A percentile compares a stretch with the other conserved stretches of the same genome.
Conservation (phyloP, 2,329 filamentous ascomycete genomes). For the Hypoxylon sp. region DNA sequence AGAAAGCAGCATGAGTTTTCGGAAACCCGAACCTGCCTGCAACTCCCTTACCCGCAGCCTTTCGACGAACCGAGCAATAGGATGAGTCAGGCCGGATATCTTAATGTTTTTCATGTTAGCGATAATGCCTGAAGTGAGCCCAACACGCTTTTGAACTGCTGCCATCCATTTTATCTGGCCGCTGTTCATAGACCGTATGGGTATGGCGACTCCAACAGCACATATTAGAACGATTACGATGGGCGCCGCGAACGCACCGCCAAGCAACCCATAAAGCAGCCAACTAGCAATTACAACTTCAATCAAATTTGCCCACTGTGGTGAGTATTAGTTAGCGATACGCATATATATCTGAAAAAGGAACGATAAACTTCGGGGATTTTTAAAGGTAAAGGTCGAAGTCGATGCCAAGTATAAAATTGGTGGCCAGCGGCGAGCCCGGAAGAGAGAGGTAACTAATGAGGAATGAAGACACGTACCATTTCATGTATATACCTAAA, state of each 20-base stretch:
- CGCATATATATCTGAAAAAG: background rate
- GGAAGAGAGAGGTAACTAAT: background rate
- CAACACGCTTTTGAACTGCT: conserved; percentile 53
- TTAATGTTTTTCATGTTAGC: conserved; percentile 61
- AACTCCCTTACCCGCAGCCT: conserved; percentile 58
- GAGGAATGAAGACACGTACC: conserved; percentile 16
- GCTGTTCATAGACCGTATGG: conserved; percentile 46
- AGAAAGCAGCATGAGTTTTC: conserved; percentile 29
- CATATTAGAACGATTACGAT: conserved; percentile 60
- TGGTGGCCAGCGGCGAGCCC: background rate
- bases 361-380: too few species aligned
- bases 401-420: background rate
- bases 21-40: conserved; percentile 54
- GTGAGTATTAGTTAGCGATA: conserved; percentile 7
- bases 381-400: background rate
- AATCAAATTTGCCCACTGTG: conserved; percentile 58
- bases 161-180: conserved; percentile 58
- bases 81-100: conserved; percentile 56
- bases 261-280: conserved; percentile 63
- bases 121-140: conserved; percentile 55
- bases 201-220: conserved; percentile 39
- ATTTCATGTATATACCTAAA: conserved; percentile 58
- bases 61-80: conserved; percentile 53
- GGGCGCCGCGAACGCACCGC: conserved; percentile 63
- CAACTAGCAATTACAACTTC: conserved; percentile 63